Percentiles rank a stretch among this genome's conserved stretches.
Conservation (phyloP, 768 basidiomycete genomes). For the Boletus rubropictus region DNA sequence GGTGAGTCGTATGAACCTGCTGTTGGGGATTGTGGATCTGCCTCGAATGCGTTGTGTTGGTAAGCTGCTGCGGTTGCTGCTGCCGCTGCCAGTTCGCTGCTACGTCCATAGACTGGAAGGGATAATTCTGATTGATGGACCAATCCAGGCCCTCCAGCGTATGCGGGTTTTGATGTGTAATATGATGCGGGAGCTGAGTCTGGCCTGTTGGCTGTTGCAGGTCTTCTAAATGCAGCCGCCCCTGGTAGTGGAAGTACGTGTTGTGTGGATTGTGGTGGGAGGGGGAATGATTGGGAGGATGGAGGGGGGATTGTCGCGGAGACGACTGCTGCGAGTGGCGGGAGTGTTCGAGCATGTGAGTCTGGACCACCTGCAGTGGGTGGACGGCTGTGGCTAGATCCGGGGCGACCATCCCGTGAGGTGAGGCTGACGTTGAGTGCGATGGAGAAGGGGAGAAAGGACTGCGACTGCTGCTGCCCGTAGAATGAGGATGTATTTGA, state of each 20-base stretch:
- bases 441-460: constrained; percentile 60
- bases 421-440: constrained; percentile 42
- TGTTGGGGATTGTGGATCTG: constrained; percentile 29
- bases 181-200: constrained; percentile 67
- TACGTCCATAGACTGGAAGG: constrained; percentile 37
- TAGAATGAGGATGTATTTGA: constrained; percentile 36
- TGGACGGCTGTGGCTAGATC: constrained; percentile 48
- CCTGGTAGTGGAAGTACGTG: constrained; percentile 55
- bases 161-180: constrained; percentile 45
- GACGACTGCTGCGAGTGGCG: constrained; percentile 73
- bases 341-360: constrained; percentile 50
- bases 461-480: constrained; percentile 49
- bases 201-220: constrained; percentile 57
- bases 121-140: constrained; percentile 43
- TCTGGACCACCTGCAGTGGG: constrained; percentile 46
- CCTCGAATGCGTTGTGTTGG: constrained; percentile 26
- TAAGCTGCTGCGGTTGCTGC: constrained; percentile 28
- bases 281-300: constrained; percentile 36
- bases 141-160: constrained; percentile 48
- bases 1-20: constrained; percentile 51
- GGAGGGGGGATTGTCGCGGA: constrained; percentile 56
- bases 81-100: constrained; percentile 35
- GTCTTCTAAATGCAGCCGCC: constrained; percentile 49
- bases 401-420: constrained; percentile 39
- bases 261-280: constrained; percentile 39